Evolutionary conservation across 371 early-diverging fungal genomes (phyloP).

Genomic region (Mortierella sp.): DNA sequence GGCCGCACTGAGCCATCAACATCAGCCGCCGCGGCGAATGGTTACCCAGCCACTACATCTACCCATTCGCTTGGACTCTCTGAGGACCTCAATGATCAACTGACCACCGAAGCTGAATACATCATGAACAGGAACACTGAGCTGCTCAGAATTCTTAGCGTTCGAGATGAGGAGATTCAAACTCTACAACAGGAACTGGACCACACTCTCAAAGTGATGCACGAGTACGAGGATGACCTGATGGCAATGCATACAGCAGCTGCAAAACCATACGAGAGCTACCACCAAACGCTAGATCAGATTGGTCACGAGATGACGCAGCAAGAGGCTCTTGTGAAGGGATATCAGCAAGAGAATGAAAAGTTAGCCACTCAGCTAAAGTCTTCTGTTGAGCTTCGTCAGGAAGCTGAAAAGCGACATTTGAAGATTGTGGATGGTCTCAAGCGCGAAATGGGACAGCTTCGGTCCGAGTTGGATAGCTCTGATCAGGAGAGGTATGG

Average conservation of each 20-base stretch:
- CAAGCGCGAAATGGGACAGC: constrained; percentile 34
- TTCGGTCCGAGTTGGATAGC: constrained; percentile 39
- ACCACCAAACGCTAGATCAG: constrained; percentile 50
- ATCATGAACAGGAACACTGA: constrained; percentile 56
- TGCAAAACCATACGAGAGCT: constrained; percentile 54
- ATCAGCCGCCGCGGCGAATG: constrained; percentile 15
- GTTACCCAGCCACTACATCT: constrained; percentile 24
- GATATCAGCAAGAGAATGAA: constrained; percentile 56
- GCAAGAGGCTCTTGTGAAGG: constrained; percentile 49
- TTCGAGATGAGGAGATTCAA: constrained; percentile 56
- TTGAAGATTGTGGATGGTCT: constrained; percentile 34
- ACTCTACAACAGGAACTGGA: constrained; percentile 56
- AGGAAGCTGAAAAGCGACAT: constrained; percentile 55
- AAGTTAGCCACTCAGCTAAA: constrained; percentile 46
- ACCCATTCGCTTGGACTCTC: constrained; percentile 36
- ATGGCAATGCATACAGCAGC: constrained; percentile 58
- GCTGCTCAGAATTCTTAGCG: constrained; percentile 42
- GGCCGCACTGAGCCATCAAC: constrained; percentile 17
- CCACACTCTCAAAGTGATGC: constrained; percentile 55
- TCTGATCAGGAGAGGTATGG: constrained; percentile 49
- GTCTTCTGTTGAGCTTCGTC: constrained; percentile 50
- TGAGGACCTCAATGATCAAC: constrained; percentile 50
- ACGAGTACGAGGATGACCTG: constrained; percentile 56
- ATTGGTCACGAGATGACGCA: constrained; percentile 58
- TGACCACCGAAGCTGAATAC: constrained; percentile 52